These are phyloP conservation scores for Chalaropsis thielavioides DNA, from an alignment of 2,329 filamentous ascomycete species.

Conservation along the genomic window DNA sequence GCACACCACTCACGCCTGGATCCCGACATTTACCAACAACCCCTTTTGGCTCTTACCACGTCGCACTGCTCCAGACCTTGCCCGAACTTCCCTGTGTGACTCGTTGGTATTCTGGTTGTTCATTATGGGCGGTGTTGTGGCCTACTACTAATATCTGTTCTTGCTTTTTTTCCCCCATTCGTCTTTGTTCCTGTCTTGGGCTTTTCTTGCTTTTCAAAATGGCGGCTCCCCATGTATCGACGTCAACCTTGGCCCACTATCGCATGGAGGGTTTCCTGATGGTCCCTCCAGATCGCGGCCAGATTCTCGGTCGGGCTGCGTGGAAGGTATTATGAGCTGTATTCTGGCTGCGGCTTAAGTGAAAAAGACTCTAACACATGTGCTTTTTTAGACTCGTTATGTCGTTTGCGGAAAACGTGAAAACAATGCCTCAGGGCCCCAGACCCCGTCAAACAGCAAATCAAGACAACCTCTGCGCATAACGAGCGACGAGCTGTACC, in stretches of 20 bases:
- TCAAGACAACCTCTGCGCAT: slow-evolving; percentile 21
- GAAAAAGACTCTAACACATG: slow-evolving; percentile 4
- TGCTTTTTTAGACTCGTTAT: slow-evolving; percentile 37
- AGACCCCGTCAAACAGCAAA: slow-evolving; percentile 29
- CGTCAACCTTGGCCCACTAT: slow-evolving; percentile 22
- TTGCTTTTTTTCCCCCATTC: not conserved
- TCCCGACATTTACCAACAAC: not conserved
- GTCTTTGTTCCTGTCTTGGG: not conserved
- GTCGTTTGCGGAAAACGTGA: slow-evolving; percentile 36
- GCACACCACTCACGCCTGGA: not conserved
- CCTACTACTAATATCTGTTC: slow-evolving; percentile 42
- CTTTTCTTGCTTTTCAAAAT: slow-evolving; percentile 2
- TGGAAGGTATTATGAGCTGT: slow-evolving; percentile 34
- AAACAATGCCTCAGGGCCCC: slow-evolving; percentile 18
- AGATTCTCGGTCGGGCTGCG: slow-evolving; percentile 35
- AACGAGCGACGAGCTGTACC: slow-evolving; percentile 28
- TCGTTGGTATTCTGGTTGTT: not conserved
- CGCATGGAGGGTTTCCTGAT: slow-evolving; percentile 33
- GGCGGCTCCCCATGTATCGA: not conserved
- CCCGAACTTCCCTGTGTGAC: not conserved
- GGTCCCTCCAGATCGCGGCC: slow-evolving; percentile 36
- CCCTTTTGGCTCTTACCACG: not conserved
- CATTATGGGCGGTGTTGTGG: slow-evolving; percentile 48
- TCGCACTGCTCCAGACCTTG: not conserved
- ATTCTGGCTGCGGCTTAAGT: not conserved